Evolutionary conservation across 129 eudicot species (phyloP).

Genomic region (Saposhnikovia divaricata): DNA sequence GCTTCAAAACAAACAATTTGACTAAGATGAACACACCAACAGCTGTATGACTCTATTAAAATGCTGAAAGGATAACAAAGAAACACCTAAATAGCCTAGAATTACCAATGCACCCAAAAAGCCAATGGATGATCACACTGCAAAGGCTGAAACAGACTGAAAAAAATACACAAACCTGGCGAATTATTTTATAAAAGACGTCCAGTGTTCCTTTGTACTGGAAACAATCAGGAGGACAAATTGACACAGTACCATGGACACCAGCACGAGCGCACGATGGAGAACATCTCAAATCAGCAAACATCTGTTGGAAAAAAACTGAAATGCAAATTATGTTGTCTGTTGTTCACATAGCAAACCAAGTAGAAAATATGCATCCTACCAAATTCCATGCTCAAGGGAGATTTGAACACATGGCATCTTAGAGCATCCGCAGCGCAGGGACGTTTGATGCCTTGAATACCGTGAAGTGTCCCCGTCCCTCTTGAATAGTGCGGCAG

Average conservation of each 20-base stretch:
- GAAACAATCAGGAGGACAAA: constrained; percentile 97
- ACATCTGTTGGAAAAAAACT: constrained; percentile 49
- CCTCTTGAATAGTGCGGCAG: too few species aligned
- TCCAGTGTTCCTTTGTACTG: constrained; percentile 96
- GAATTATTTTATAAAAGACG: constrained; percentile 77
- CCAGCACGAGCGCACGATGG: constrained; percentile 95
- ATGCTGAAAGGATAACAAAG: not conserved
- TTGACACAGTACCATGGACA: constrained; percentile 88
- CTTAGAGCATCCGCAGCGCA: too few species aligned
- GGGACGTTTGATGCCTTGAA: too few species aligned
- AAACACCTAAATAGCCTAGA: not conserved
- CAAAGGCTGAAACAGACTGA: not conserved
- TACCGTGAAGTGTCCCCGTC: too few species aligned
- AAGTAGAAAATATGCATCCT: not conserved
- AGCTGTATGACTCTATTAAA: not conserved
- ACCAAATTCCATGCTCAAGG: not conserved
- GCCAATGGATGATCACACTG: not conserved
- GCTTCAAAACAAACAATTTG: too few species aligned
- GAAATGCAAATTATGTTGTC: constrained; percentile 4
- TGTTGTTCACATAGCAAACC: not conserved
- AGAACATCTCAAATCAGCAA: constrained; percentile 96
- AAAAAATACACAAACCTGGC: constrained; percentile 57
- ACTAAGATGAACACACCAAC: too few species aligned
- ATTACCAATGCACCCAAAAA: not conserved
- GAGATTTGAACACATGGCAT: not conserved